Conservation (phyloP, 352 stramenopile species). For the Vaucheria bursata region DNA sequence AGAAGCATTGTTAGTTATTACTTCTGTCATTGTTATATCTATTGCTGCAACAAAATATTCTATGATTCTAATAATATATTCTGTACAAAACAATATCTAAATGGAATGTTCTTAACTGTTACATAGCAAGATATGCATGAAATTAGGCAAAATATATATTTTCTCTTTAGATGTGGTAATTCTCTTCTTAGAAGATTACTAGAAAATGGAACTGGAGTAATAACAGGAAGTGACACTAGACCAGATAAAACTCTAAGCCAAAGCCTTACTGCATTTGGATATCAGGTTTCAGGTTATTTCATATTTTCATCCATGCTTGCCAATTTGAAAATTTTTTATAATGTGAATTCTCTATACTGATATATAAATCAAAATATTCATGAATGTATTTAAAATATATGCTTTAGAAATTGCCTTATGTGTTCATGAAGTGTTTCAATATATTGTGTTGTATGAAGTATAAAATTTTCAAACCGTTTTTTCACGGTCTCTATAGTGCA, state of each 20-base stretch:
- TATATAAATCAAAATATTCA: background rate
- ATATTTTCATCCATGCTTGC: background rate
- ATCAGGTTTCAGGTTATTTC: slow-evolving; percentile 56
- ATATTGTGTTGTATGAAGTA: too few relatives aligned
- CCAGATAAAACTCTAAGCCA: slow-evolving; percentile 81
- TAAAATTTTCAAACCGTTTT: too few relatives aligned
- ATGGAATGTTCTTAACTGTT: too few relatives aligned
- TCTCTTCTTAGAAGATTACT: slow-evolving; percentile 88
- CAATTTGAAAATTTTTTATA: background rate
- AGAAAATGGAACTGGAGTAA: slow-evolving; percentile 75
- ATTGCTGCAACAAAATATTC: too few relatives aligned
- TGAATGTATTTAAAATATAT: background rate
- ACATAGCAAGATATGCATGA: too few relatives aligned
- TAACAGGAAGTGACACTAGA: slow-evolving; percentile 91
- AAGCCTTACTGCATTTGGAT: slow-evolving; percentile 72
- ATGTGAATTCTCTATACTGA: background rate
- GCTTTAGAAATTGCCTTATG: slow-evolving; percentile 5
- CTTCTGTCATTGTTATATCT: too few relatives aligned
- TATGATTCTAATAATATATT: too few relatives aligned
- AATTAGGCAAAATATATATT: too few relatives aligned
- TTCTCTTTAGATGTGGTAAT: slow-evolving; percentile 95
- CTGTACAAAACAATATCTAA: too few relatives aligned
- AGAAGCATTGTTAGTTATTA: too few relatives aligned
- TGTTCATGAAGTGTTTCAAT: too few relatives aligned
- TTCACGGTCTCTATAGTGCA: too few relatives aligned